Evolutionary conservation across 371 early-diverging fungal genomes (phyloP).

Genomic region (Syncephalis fuscata): DNA sequence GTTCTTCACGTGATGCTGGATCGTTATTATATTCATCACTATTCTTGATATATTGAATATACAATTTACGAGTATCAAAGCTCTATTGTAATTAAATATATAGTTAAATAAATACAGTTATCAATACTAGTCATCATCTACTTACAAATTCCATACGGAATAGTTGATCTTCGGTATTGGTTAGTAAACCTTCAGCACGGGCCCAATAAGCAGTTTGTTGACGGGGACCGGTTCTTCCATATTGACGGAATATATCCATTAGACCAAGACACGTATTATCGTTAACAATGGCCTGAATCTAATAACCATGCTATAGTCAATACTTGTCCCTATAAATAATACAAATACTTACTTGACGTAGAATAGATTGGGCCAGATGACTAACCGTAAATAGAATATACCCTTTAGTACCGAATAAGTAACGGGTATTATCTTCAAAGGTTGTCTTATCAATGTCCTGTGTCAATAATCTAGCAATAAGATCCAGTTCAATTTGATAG

Average conservation of each 20-base stretch:
- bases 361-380: constrained; percentile 51
- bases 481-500: constrained; percentile 53
- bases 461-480: constrained; percentile 60
- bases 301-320: constrained; percentile 14
- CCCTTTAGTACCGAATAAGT: constrained; percentile 72
- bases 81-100: constrained; percentile 1
- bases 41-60: background rate
- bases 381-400: constrained; percentile 79
- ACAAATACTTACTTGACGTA: constrained; percentile 51
- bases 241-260: constrained; percentile 65
- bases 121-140: constrained; percentile 3
- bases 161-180: constrained; percentile 65
- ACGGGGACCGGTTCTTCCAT: constrained; percentile 39
- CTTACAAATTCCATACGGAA: constrained; percentile 74
- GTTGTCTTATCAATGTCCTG: constrained; percentile 63
- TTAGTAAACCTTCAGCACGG: constrained; percentile 6
- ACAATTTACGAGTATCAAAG: constrained; percentile 1
- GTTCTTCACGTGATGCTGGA: constrained; percentile 65
- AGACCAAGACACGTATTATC: constrained; percentile 43
- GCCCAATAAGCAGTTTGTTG: too few species aligned
- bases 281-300: constrained; percentile 21
- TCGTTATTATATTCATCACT: constrained; percentile 53
- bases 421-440: constrained; percentile 87
- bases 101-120: background rate
- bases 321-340: background rate